phyloP scores from a whole-genome alignment of 2,329 filamentous ascomycete species.

The Pseudonectria buxi region DNA sequence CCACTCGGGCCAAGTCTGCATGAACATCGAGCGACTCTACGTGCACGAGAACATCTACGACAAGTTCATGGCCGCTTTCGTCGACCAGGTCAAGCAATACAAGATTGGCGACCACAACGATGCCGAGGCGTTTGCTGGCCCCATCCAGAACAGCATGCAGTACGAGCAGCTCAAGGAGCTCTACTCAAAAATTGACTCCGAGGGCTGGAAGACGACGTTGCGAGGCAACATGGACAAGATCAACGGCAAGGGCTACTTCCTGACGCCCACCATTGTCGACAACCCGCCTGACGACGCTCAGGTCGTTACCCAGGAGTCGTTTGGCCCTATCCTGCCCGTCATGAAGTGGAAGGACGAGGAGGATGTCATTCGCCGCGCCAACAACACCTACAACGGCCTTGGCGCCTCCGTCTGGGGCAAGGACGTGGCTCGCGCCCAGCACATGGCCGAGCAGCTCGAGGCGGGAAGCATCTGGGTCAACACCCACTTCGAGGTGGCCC shows the following conservation, averaged over 20 bases:
- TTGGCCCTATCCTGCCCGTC: slow-evolving; percentile 56
- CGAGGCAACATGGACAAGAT: slow-evolving; percentile 13
- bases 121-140: slow-evolving; percentile 39
- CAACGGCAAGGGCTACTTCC: slow-evolving; percentile 42
- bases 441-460: slow-evolving; percentile 47
- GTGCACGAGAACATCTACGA: slow-evolving; percentile 56
- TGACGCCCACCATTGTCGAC: slow-evolving; percentile 53
- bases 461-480: slow-evolving; percentile 58
- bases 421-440: slow-evolving; percentile 42
- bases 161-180: slow-evolving; percentile 23
- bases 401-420: slow-evolving; percentile 52
- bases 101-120: slow-evolving; percentile 39
- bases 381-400: slow-evolving; percentile 45
- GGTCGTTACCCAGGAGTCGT: slow-evolving; percentile 49
- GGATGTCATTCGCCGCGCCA: slow-evolving; percentile 51
- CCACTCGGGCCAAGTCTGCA: slow-evolving; percentile 41
- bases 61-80: slow-evolving; percentile 37
- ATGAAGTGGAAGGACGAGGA: slow-evolving; percentile 54
- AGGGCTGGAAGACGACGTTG: slow-evolving; percentile 33
- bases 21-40: slow-evolving; percentile 49
- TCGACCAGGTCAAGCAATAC: slow-evolving; percentile 37
- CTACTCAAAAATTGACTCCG: slow-evolving; percentile 39
- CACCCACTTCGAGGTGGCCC: slow-evolving; percentile 32
- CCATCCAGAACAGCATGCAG: slow-evolving; percentile 55
- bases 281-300: slow-evolving; percentile 50